Evolutionary conservation across 495 filamentous ascomycete species (phyloP).

Genomic region (Monascus purpureus): DNA sequence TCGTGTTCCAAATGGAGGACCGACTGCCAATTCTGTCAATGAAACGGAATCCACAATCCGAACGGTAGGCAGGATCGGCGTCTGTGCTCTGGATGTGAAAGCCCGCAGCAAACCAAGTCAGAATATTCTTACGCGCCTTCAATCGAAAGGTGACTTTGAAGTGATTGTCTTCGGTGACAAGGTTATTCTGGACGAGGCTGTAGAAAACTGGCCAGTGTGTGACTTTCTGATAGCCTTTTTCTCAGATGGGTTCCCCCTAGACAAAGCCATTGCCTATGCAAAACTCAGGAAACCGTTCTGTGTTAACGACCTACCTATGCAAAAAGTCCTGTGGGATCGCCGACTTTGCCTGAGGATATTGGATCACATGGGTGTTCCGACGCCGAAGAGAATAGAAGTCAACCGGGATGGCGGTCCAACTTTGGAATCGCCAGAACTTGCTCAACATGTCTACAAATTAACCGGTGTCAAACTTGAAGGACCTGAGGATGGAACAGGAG

Average conservation of each 20-base stretch:
- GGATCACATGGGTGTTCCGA: conserved; percentile 77
- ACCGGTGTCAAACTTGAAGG: conserved; percentile 70
- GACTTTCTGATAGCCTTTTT: conserved; percentile 98
- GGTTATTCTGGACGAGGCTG: conserved; percentile 85
- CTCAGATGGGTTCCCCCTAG: conserved; percentile 89
- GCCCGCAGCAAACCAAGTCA: conserved; percentile 90
- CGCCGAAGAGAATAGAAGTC: conserved; percentile 80
- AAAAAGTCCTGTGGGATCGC: conserved; percentile 94
- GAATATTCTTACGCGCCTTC: conserved; percentile 85
- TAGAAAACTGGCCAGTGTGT: conserved; percentile 49
- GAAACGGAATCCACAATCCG: conserved; percentile 19
- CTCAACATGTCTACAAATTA: conserved; percentile 59
- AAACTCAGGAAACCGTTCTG: conserved; percentile 87
- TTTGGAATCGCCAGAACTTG: conserved; percentile 60
- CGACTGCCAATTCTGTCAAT: conserved; percentile 52
- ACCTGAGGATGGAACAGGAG: conserved; percentile 56
- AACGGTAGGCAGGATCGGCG: conserved; percentile 57
- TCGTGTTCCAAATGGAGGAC: conserved; percentile 56
- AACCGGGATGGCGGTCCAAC: conserved; percentile 86
- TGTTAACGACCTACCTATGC: conserved; percentile 96
- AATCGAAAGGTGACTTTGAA: conserved; percentile 84
- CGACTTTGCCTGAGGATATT: conserved; percentile 76
- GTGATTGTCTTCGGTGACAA: conserved; percentile 97
- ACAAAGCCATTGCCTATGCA: conserved; percentile 93
- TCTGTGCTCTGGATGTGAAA: conserved; percentile 92